phyloP scores from a whole-genome alignment of 345 rosid species.

The Acer saccharum region DNA sequence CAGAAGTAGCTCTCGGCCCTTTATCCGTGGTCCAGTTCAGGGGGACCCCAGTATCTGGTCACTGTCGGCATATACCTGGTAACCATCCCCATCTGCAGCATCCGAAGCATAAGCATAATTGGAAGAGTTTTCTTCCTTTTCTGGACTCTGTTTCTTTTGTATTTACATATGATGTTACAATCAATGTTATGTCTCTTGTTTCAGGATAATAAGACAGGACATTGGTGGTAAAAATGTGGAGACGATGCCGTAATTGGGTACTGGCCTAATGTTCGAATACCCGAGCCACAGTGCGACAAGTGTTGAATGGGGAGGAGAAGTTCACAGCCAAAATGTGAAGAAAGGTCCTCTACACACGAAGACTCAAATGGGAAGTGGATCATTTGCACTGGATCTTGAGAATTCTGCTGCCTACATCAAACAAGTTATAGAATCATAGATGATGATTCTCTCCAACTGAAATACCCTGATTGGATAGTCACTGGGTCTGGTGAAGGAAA shows the following conservation, averaged over 20 bases:
- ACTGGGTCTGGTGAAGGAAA: constrained; percentile 24
- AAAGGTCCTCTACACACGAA: constrained; percentile 45
- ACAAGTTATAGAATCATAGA: constrained; percentile 40
- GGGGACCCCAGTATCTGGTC: constrained; percentile 27
- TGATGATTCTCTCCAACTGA: constrained; percentile 25
- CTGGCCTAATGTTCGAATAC: constrained; percentile 41
- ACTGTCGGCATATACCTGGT: constrained; percentile 30
- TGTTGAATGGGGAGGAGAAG: constrained; percentile 67
- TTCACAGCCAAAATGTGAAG: constrained; percentile 40
- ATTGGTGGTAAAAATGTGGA: constrained; percentile 52
- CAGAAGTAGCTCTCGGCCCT: constrained; percentile 31
- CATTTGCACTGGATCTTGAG: constrained; percentile 2
- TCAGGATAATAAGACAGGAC: constrained; percentile 41
- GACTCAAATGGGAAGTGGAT: constrained; percentile 61
- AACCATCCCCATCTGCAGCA: too few relatives aligned
- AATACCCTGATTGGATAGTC: constrained; percentile 40
- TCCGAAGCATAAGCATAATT: too few relatives aligned
- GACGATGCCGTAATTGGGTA: constrained; percentile 30
- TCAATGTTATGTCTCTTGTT: too few relatives aligned
- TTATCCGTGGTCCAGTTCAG: constrained; percentile 2
- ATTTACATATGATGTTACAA: too few relatives aligned
- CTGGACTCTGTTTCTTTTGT: background rate
- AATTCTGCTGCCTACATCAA: constrained; percentile 36
- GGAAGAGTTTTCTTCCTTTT: background rate
- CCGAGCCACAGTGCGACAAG: constrained; percentile 39